phyloP scores from a whole-genome alignment of 306 rosid species.

The Vigna radiata region DNA sequence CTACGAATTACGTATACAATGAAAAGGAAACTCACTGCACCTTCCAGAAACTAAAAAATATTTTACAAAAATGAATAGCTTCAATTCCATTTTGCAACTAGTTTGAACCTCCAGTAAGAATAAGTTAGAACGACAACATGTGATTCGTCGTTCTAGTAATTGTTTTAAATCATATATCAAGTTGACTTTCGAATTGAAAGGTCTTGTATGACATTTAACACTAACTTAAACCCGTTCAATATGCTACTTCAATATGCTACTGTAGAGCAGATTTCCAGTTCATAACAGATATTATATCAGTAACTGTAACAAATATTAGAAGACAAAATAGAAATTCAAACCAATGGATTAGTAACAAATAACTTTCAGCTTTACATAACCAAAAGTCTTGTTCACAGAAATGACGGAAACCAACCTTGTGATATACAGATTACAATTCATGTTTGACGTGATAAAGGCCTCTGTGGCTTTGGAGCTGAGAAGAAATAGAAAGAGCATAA shows the following conservation, averaged over 20 bases:
- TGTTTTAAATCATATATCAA: background rate
- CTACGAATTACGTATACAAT: background rate
- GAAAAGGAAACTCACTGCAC: background rate
- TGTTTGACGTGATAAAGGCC: constrained; percentile 54
- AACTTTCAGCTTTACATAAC: constrained; percentile 16
- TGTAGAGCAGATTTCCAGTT: background rate
- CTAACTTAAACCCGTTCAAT: background rate
- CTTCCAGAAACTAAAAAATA: background rate
- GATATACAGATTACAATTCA: constrained; percentile 39
- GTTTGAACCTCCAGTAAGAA: background rate
- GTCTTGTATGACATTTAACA: constrained; percentile 16
- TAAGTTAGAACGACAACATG: background rate
- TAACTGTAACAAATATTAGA: background rate
- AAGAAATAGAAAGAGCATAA: constrained; percentile 33
- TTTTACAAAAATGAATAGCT: background rate
- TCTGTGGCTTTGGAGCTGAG: constrained; percentile 96
- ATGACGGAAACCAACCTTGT: background rate
- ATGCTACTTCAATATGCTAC: too few relatives aligned
- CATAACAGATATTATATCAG: constrained; percentile 2
- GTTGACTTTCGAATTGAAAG: background rate
- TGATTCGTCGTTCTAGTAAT: constrained; percentile 3
- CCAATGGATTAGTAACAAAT: background rate
- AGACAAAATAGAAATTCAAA: background rate
- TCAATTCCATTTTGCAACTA: background rate
- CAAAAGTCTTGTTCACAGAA: constrained; percentile 9